Percentiles rank a stretch among this genome's conserved stretches.
Conservation (phyloP, 495 filamentous ascomycete species). For the Glonium stellatum region DNA sequence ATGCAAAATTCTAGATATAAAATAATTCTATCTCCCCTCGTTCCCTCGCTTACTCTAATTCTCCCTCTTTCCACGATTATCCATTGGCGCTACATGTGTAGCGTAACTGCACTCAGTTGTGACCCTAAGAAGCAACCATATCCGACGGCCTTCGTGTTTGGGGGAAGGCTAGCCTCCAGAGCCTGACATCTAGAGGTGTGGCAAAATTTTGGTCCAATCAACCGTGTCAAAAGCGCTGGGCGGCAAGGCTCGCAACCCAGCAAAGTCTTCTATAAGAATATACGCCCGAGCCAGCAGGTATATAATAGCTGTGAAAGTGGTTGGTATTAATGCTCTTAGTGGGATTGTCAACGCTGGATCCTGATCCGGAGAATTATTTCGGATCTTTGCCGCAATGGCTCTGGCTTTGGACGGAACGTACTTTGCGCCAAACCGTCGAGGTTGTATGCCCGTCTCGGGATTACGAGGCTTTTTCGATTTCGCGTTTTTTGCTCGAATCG, state of each 20-base stretch:
- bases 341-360: conserved; percentile 5
- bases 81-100: too few species aligned
- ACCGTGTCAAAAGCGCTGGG: conserved; percentile 11
- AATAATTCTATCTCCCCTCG: too few species aligned
- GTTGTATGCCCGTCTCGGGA: too few species aligned
- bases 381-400: neutral
- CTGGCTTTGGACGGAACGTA: neutral
- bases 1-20: too few species aligned
- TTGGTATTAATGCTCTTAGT: conserved; percentile 4
- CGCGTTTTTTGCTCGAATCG: too few species aligned
- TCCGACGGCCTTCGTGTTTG: too few species aligned
- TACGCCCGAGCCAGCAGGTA: conserved; percentile 10
- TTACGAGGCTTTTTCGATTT: neutral
- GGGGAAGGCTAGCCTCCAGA: neutral
- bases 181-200: too few species aligned
- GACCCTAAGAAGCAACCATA: too few species aligned
- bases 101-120: too few species aligned
- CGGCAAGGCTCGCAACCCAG: conserved; percentile 13
- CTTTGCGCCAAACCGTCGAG: too few species aligned
- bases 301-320: neutral
- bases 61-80: too few species aligned
- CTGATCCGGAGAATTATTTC: neutral
- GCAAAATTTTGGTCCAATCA: conserved; percentile 19
- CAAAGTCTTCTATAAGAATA: conserved; percentile 14
- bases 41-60: too few species aligned